These are phyloP conservation scores for Mycena sanguinolenta DNA, from an alignment of 768 basidiomycete species.

Conservation along the genomic window DNA sequence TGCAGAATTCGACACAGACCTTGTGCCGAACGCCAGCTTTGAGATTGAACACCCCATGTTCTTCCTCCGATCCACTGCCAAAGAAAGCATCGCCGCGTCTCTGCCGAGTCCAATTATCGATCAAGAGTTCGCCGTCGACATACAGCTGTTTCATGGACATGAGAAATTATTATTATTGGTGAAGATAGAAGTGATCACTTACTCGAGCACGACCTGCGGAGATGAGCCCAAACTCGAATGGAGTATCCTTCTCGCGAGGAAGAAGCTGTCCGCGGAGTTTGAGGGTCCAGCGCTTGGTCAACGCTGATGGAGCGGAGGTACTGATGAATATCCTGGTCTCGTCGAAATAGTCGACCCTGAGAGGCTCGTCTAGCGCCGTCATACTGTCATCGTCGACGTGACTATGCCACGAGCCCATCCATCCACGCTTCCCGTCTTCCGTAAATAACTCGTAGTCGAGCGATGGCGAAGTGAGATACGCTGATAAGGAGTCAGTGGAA, in stretches of 20 bases:
- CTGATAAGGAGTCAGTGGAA: constrained; percentile 48
- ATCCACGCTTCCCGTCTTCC: constrained; percentile 71
- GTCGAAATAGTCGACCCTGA: constrained; percentile 62
- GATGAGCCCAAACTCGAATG: constrained; percentile 80
- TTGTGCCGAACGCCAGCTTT: constrained; percentile 68
- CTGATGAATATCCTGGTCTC: constrained; percentile 78
- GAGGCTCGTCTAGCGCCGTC: constrained; percentile 55
- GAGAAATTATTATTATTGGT: neutral
- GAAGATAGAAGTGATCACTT: constrained; percentile 9
- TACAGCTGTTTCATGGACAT: constrained; percentile 59
- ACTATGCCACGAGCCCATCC: constrained; percentile 72
- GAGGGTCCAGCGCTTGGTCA: constrained; percentile 75
- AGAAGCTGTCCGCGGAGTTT: constrained; percentile 71
- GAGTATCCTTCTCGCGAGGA: constrained; percentile 65
- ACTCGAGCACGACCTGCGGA: constrained; percentile 80
- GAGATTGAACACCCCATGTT: constrained; percentile 67
- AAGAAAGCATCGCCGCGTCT: constrained; percentile 79
- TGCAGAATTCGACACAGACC: constrained; percentile 78
- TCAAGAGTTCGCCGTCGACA: constrained; percentile 76
- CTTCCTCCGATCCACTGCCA: constrained; percentile 72
- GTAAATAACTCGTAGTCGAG: constrained; percentile 78
- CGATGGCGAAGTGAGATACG: constrained; percentile 73
- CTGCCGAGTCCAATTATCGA: constrained; percentile 89
- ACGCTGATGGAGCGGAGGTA: constrained; percentile 64
- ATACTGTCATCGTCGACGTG: constrained; percentile 73